Base-by-base conservation (phyloP, 352 stramenopile genomes). In the Detonula confervacea region DNA sequence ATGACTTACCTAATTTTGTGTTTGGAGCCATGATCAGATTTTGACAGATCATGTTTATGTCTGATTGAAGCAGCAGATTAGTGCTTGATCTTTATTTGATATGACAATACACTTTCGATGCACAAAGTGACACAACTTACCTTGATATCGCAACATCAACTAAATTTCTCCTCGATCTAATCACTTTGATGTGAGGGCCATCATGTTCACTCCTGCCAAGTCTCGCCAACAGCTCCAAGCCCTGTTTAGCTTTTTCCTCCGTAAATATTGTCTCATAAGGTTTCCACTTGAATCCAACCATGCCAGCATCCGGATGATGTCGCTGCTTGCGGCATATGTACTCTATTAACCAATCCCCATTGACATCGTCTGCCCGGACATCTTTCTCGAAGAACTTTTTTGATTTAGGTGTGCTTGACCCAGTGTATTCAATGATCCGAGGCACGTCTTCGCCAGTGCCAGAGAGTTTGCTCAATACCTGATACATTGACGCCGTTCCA, bases 211-310 rank as follows among this genome's bases (percentile, higher is more conserved):
- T n/a, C n/a, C n/a, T n/a, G n/a, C n/a, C n/a, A n/a, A 68, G 22
- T 59, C 44, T 66, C 16, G 24, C 51, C n/a, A 80, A 27, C 52
- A 80, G 56, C 59, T 42, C 18, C 37, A 80, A 49, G 22, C 71
- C 71, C 22, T 73, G 42, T 22, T 67, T n/a, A 30, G 71, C 57
- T 33, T 64, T 64, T 4, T 78, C 57, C 35, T 67, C 55, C 2
- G 55, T 65, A 54, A 80, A 63, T 20, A 75, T 25, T 1, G 59
- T 74, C 14, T 61, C 35, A 33, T 69, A 63, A 51, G 71, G 71
- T 33, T 80, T 80, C 71, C 71, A 80, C 46, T 80, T 80, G 20
- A 80, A 80, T 20, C 62, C 71, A 42, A 80, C 71, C 35, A 80
- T 30, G 7, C 71, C 71, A 18, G 54, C 42, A 52, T 80, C 39